Base-by-base conservation (phyloP, 331 rosid species). In the Dryas integrifolia region DNA sequence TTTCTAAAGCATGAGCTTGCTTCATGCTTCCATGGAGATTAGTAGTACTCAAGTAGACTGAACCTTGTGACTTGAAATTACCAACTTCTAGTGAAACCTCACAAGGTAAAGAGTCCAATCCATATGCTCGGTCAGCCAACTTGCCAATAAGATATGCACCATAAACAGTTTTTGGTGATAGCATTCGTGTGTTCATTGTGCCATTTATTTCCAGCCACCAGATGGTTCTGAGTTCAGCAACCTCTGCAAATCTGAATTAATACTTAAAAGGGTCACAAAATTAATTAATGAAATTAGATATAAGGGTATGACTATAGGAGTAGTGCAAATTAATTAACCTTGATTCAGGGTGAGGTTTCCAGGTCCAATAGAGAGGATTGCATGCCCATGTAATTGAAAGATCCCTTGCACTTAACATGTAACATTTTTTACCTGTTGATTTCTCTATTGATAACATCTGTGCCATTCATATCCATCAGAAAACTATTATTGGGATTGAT, bases 191-290 rank as follows among this genome's bases (percentile, higher is more conserved):
- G 73, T 68, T 77, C 26, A 88, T 76, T 59, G 55, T 76, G 26
- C 89, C 85, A 8, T n/a, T 65, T 2, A 82, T 86, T 83, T 92
- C 84, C 46, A 85, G 85, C 97, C 96, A 89, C 66, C 92, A 83
- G 41, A 86, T 86, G 9, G 88, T 86, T 77, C 86, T 87, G 0
- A 89, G 85, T 24, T 85, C 96, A 5, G 90, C 96, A 14, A 85
- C 87, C 82, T 89, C 92, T 39, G 69, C 76, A 83, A 91, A 91
- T 57, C 97, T 87, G 44, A 77, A 59, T 13, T 47, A 7, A 8
- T 45, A 2, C 15, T 16, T 53, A 5, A 18, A 53, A 38, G 40
- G 62, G n/a, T 57, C 1, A 4, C 15, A 24, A 24, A 57, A 10
- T 1, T 57, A 0, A 0, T 4, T 21, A 1, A 0, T 57, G 38